phyloP scores from a whole-genome alignment of 495 filamentous ascomycete genomes.

The Xylaria flabelliformis region DNA sequence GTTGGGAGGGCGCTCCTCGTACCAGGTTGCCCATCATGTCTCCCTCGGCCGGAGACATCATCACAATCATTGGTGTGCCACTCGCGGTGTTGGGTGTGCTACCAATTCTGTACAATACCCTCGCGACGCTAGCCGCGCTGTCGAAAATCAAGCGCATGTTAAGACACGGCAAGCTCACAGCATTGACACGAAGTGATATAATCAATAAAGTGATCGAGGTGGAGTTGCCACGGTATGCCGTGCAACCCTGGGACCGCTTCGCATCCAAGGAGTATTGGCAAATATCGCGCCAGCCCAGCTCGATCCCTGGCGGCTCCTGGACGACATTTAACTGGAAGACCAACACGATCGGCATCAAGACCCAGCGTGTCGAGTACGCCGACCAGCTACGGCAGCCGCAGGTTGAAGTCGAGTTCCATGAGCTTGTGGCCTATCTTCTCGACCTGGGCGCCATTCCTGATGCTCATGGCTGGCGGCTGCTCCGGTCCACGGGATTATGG shows the following conservation, averaged over 20 bases:
- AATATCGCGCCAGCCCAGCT: slow-evolving; percentile 51
- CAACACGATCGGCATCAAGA: slow-evolving; percentile 63
- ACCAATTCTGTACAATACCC: slow-evolving; percentile 68
- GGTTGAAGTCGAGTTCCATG: slow-evolving; percentile 68
- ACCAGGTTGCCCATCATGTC: slow-evolving; percentile 15
- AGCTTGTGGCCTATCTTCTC: slow-evolving; percentile 65
- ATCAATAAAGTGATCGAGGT: slow-evolving; percentile 71
- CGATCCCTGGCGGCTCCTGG: slow-evolving; percentile 66
- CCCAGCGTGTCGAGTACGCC: slow-evolving; percentile 67
- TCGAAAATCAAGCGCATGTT: slow-evolving; percentile 64
- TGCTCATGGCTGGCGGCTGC: slow-evolving; percentile 61
- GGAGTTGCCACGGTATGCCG: slow-evolving; percentile 67
- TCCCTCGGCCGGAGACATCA: slow-evolving; percentile 47
- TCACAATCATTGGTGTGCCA: slow-evolving; percentile 66
- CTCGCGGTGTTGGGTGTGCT: slow-evolving; percentile 71
- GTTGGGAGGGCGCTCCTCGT: neutral
- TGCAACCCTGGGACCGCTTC: slow-evolving; percentile 63
- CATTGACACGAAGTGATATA: slow-evolving; percentile 65
- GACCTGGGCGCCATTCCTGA: slow-evolving; percentile 68
- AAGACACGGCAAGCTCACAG: slow-evolving; percentile 55
- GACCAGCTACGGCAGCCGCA: slow-evolving; percentile 70
- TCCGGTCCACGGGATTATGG: slow-evolving; percentile 67
- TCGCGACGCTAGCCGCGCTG: slow-evolving; percentile 58
- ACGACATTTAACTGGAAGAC: slow-evolving; percentile 69
- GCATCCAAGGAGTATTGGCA: slow-evolving; percentile 63